Evolutionary conservation across 805 yeast genomes (phyloP), one percentile per base, ranked within the genome.

Genomic region (Ogataea minuta): DNA sequence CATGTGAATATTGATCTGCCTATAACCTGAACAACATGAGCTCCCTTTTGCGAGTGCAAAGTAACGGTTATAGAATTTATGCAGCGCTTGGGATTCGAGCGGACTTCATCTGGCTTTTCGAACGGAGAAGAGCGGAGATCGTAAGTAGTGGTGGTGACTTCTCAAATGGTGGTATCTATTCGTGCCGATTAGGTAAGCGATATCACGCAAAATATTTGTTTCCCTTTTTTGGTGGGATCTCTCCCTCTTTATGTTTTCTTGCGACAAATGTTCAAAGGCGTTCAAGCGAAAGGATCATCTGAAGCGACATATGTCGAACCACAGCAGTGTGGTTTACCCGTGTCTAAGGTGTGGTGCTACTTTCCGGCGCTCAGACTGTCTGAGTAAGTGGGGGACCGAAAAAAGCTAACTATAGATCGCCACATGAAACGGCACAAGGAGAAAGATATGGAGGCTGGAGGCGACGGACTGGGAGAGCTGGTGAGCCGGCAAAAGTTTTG

Each of bases 261-360:
- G 48, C 16, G 46, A 43, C 9, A 39, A 36, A 33, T 49, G 53
- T 26, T 33, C 43, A 9, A 44, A 39, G 20, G 17, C 9, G 6
- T 49, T 49, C 44, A 49, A 46, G 26, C 34, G 53, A n/a, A 49
- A 44, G 13, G 47, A 49, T 25, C 53, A 49, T 31, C 28, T 49
- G 17, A 41, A 41, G 24, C 37, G 53, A 11, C 53, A 49, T 28
- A 38, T 37, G 49, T 24, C 31, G 9, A 46, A 46, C 23, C 53
- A 49, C 23, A 39, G 40, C 26, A 36, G 27, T 7, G 37, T 20
- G 9, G 30, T 17, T 6, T 23, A 28, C 8, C 25, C 16, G 9
- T 49, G 53, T 31, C 36, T 41, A 1, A 36, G 49, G 4, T 49
- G 53, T 31, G 12, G 20, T 13, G 41, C 49, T 7, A 16, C 28